Base-by-base conservation (phyloP, 2,329 filamentous ascomycete species). In the Camptophora hylomeconis region DNA sequence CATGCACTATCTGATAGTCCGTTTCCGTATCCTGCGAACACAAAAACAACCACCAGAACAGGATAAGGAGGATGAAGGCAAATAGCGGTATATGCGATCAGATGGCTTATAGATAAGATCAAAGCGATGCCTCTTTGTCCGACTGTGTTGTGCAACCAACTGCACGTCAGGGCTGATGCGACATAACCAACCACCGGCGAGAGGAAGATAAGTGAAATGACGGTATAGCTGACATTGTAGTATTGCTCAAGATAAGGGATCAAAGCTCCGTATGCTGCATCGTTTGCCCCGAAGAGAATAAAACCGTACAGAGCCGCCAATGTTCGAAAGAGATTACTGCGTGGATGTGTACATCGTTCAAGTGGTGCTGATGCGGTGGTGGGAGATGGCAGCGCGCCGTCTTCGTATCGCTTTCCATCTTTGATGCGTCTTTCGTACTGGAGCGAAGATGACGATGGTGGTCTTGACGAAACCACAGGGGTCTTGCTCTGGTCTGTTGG, bases 71-170 rank as follows among this genome's bases (percentile, higher is more conserved):
- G 79, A 47, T 82, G 79, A 3, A 75, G 53, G 4, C 68, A 63
- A 32, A 80, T 37, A 19, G 30, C 64, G 16, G 76, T 51, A 45
- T 80, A 83, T 11, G 75, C 68, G 14, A 73, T 40, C 6, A 82
- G 46, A 42, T 80, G 76, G 39, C 65, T 70, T 7, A 62, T 32
- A 0, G 76, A 72, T 1, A 66, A 72, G 2, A 81, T 48, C 28
- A 80, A 46, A 12, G 77, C 76, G 71, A 86, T 66, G 9, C 80
- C 81, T 14, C 76, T 65, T 48, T 82, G 79, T 17, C 81, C 80
- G 17, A 57, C 37, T 10, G 39, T 44, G 25, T 47, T 42, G 40
- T 66, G 61, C 15, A 63, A 46, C 5, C 33, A 28, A 33, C 60
- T 59, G 39, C 60, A 63, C 18, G 56, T 35, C 12, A 64, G 37